phyloP scores from a whole-genome alignment of 805 yeast genomes.

The Starmerella powellii region DNA sequence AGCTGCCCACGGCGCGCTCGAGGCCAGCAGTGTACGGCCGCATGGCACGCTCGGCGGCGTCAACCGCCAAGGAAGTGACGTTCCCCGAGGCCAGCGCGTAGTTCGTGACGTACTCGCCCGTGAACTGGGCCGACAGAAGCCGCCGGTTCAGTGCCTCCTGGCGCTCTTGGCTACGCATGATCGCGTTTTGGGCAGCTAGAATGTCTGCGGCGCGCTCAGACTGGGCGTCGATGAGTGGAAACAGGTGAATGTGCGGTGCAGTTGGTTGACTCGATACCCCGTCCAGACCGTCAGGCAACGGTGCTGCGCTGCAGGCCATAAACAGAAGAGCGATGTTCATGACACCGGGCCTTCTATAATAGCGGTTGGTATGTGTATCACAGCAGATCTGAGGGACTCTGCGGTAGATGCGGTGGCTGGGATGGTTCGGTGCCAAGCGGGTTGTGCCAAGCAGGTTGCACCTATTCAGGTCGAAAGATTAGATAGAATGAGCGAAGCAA shows the following conservation, averaged over 20 bases:
- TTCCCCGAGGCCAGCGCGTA: background rate
- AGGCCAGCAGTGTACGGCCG: slow-evolving; percentile 3
- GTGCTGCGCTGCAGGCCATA: too few species aligned
- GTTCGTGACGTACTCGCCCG: slow-evolving; percentile 1
- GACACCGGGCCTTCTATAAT: too few species aligned
- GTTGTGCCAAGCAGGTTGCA: too few species aligned
- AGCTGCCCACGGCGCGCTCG: slow-evolving; percentile 4
- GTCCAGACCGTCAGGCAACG: too few species aligned
- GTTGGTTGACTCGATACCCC: too few species aligned
- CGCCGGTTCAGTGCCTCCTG: slow-evolving; percentile 11
- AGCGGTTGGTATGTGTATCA: too few species aligned
- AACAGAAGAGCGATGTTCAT: too few species aligned
- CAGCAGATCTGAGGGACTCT: too few species aligned
- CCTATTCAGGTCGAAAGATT: too few species aligned
- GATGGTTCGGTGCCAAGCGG: too few species aligned
- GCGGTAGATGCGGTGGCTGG: too few species aligned
- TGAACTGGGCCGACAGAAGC: slow-evolving; percentile 7
- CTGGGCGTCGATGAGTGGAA: background rate
- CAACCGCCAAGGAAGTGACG: background rate
- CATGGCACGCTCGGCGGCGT: slow-evolving; percentile 1
- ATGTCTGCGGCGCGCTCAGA: background rate
- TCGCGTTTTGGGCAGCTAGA: background rate
- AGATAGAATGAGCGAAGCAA: too few species aligned
- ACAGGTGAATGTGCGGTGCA: background rate
- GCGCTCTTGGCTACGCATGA: slow-evolving; percentile 2